Evolutionary conservation across 2,329 filamentous ascomycete species (phyloP).

Genomic region (Plenodomus lindquistii): DNA sequence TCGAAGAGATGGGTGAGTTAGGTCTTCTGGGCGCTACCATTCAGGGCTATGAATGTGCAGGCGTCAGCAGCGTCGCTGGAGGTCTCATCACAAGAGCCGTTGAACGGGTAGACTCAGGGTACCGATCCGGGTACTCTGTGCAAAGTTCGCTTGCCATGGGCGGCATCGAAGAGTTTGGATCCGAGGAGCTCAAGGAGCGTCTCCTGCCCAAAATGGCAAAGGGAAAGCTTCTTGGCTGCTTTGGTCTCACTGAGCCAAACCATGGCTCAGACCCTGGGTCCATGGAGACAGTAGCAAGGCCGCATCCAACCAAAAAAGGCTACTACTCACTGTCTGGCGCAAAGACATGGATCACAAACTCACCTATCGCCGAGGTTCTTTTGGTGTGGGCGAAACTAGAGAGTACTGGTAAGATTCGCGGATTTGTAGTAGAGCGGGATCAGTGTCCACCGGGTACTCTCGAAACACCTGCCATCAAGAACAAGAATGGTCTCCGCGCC

Average conservation of each 20-base stretch:
- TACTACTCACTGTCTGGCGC: constrained; percentile 77
- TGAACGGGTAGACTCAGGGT: constrained; percentile 88
- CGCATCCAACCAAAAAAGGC: constrained; percentile 81
- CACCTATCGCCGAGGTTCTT: constrained; percentile 81
- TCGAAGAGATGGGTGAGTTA: constrained; percentile 89
- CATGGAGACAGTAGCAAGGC: constrained; percentile 86
- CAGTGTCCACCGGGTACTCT: constrained; percentile 85
- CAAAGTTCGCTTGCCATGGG: constrained; percentile 94
- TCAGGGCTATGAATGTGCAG: constrained; percentile 84
- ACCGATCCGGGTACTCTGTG: constrained; percentile 90
- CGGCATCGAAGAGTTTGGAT: constrained; percentile 84
- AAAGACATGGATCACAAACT: constrained; percentile 97
- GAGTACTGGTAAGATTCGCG: constrained; percentile 89
- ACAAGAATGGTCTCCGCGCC: constrained; percentile 92
- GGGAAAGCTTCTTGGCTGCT: constrained; percentile 80
- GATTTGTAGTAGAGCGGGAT: constrained; percentile 85
- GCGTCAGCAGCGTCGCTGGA: constrained; percentile 84
- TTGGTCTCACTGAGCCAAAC: constrained; percentile 90
- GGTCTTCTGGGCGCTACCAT: constrained; percentile 87
- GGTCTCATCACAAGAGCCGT: constrained; percentile 89
- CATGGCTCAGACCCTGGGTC: constrained; percentile 89
- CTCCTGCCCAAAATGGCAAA: constrained; percentile 81
- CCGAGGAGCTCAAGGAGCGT: constrained; percentile 83
- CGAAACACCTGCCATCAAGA: constrained; percentile 87
- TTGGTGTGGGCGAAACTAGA: constrained; percentile 93